Evolutionary conservation across 805 yeast species (phyloP).

Genomic region (Maudiozyma barnettii): DNA sequence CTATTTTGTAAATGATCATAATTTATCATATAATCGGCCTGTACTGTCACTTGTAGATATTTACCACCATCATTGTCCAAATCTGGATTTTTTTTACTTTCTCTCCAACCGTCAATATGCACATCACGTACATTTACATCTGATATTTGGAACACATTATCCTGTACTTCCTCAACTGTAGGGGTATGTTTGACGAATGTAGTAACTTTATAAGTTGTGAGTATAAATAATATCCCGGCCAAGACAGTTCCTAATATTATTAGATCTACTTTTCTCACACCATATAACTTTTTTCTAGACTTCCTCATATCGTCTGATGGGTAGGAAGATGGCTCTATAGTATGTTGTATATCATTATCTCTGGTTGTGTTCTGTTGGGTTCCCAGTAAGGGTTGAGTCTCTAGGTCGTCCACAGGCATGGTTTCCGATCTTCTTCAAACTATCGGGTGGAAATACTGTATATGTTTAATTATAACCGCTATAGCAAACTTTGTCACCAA

Average conservation of each 20-base stretch:
- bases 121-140: constrained; percentile 14
- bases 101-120: constrained; percentile 25
- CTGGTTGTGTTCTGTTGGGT: too few species aligned
- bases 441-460: too few species aligned
- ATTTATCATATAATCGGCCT: constrained; percentile 10
- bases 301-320: too few species aligned
- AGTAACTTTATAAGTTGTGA: neutral
- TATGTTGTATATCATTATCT: too few species aligned
- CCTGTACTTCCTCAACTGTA: constrained; percentile 12
- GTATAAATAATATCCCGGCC: neutral
- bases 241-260: neutral
- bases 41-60: constrained; percentile 12
- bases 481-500: too few species aligned
- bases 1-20: constrained; percentile 12
- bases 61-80: constrained; percentile 18
- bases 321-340: too few species aligned
- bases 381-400: too few species aligned
- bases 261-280: too few species aligned
- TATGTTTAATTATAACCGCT: too few species aligned
- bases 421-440: too few species aligned
- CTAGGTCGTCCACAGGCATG: too few species aligned
- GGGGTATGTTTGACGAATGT: constrained; percentile 5
- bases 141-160: constrained; percentile 13
- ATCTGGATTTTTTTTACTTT: constrained; percentile 8
- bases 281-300: too few species aligned